These are phyloP conservation scores for Kodamaea arcana DNA, from an alignment of 1,139 yeast species.

Conservation along the genomic window DNA sequence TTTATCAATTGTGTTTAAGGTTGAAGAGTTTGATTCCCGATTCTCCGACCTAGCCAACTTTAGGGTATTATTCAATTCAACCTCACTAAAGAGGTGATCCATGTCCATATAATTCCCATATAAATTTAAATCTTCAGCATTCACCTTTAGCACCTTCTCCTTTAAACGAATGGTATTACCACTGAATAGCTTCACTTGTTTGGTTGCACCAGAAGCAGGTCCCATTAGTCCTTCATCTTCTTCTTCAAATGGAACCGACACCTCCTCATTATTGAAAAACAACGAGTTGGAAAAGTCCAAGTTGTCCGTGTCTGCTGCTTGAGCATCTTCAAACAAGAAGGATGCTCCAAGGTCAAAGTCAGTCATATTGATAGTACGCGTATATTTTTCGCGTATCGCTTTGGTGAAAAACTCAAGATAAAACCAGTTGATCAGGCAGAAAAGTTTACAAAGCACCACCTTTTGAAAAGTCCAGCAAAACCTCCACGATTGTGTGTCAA, in stretches of 20 bases:
- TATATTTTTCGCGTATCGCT: slow-evolving; percentile 1
- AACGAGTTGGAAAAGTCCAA: slow-evolving; percentile 5
- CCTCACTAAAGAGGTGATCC: slow-evolving; percentile 28
- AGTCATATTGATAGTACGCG: slow-evolving; percentile 1
- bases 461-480: too few relatives aligned
- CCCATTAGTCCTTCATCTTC: slow-evolving; percentile 2
- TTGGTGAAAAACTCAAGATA: not conserved
- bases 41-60: slow-evolving; percentile 16
- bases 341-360: slow-evolving; percentile 5
- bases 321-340: slow-evolving; percentile 2
- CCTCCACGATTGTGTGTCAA: too few relatives aligned
- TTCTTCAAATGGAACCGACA: slow-evolving; percentile 1
- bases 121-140: slow-evolving; percentile 1
- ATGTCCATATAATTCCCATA: slow-evolving; percentile 21
- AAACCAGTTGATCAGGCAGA: not conserved
- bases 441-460: too few relatives aligned
- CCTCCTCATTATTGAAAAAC: slow-evolving; percentile 3
- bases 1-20: not conserved
- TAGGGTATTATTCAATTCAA: slow-evolving; percentile 18
- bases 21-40: not conserved
- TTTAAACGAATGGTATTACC: slow-evolving; percentile 21
- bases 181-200: slow-evolving; percentile 22
- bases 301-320: not conserved
- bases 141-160: slow-evolving; percentile 10
- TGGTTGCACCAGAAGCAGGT: slow-evolving; percentile 8